A percentile compares a stretch with the other conserved stretches of the same genome.
These are phyloP conservation scores for Chalciporus sphaerocephalus DNA, from an alignment of 768 basidiomycete genomes.

Conservation along the genomic window DNA sequence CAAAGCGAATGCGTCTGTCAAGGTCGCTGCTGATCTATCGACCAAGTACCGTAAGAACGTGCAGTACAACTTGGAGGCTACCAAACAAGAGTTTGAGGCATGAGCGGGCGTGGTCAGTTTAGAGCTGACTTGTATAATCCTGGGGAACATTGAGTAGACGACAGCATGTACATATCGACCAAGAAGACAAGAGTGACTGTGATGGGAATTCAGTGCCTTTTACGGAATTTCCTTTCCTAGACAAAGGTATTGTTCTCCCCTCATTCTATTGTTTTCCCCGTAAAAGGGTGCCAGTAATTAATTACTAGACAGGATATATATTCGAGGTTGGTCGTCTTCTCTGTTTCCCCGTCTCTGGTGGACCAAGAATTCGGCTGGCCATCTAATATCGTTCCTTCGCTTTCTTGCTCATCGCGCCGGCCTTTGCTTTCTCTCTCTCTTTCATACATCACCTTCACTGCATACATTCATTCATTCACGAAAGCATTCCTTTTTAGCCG, in stretches of 20 bases:
- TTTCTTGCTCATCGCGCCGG: background rate
- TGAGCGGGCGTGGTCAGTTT: background rate
- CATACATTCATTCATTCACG: constrained; percentile 11
- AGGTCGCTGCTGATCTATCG: constrained; percentile 77
- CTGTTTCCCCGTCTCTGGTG: constrained; percentile 18
- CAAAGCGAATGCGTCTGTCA: constrained; percentile 70
- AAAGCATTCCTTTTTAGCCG: constrained; percentile 6
- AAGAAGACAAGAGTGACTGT: too few relatives aligned
- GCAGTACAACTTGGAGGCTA: constrained; percentile 83
- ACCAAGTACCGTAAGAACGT: constrained; percentile 91
- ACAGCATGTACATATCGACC: too few relatives aligned
- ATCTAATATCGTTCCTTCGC: constrained; percentile 2
- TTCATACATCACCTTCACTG: background rate
- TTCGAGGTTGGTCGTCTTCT: background rate
- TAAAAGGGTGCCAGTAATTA: too few relatives aligned
- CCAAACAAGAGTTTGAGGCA: constrained; percentile 33
- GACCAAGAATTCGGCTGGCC: constrained; percentile 14
- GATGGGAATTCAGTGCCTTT: too few relatives aligned
- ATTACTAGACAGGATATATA: too few relatives aligned
- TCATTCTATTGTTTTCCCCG: constrained; percentile 20
- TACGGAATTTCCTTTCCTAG: constrained; percentile 21
- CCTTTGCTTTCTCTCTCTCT: background rate
- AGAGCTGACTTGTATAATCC: too few relatives aligned
- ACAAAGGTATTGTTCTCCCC: constrained; percentile 22
- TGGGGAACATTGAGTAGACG: too few relatives aligned